Evolutionary conservation across 208 protist genomes (phyloP), one percentile per base, ranked within the genome.

Genomic region (Crithidia acanthocephali): DNA sequence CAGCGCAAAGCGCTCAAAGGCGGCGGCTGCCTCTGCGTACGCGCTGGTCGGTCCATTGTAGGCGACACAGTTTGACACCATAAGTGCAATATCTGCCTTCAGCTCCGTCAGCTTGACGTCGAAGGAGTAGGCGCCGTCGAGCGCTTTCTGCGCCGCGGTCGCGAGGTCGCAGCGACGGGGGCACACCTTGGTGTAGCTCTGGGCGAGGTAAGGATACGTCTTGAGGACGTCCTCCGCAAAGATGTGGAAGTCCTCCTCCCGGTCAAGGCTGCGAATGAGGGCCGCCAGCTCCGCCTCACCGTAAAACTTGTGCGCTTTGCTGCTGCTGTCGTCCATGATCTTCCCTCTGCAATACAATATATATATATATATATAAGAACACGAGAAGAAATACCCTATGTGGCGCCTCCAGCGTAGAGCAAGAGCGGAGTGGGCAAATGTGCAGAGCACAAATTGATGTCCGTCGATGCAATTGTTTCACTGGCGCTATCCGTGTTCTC

Each of bases 31-130:
- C 35, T 81, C 77, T 7, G 85, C 84, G 32, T 87, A 79, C 5
- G 62, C 68, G 61, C 80, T 83, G 22, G 77, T 76, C 13, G 72
- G 55, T 8, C 92, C 92, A 68, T 97, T 97, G 62, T 88, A 97
- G 0, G 79, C 80, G 32, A 92, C 68, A 56, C 92, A 97, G 81
- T 97, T 97, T 53, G 72, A 84, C 9, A 87, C 92, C 88, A 97
- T 97, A 51, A 97, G 68, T 47, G 79, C 50, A 28, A 97, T 72
- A 63, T 97, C 92, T 13, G 66, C 81, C 47, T 73, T 73, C 44
- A 97, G 83, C 15, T 47, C 53, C 13, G 69, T 69, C 22, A 97
- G 72, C 32, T 70, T 80, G 22, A 78, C 74, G 33, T 94, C 87
- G 58, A 76, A 68, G 28, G 79, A 76, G 80, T 97, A 97, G 18